Conservation (phyloP, 495 filamentous ascomycete species). For the Filosporella fistucella region DNA sequence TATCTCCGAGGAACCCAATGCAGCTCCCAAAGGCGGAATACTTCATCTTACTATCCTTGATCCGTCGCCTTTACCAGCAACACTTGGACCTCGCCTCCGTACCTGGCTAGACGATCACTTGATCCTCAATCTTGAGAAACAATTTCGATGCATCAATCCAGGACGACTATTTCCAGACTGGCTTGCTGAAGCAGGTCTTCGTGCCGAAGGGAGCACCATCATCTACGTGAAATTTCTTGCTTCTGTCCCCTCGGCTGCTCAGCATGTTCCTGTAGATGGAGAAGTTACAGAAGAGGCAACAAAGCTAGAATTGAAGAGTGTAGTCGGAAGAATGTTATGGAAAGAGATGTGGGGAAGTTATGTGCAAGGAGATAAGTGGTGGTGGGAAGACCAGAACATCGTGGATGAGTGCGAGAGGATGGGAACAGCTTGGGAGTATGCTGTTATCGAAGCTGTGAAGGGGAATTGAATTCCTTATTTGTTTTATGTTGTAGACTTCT, state of each 20-base stretch:
- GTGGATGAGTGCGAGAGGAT: constrained; percentile 39
- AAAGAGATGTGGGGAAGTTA: constrained; percentile 37
- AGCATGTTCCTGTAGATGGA: constrained; percentile 1
- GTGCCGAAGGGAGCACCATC: constrained; percentile 18
- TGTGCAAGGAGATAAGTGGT: constrained; percentile 39
- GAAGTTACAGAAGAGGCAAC: neutral
- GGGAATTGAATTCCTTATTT: constrained; percentile 3
- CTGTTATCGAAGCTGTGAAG: constrained; percentile 40
- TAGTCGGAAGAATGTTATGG: constrained; percentile 22
- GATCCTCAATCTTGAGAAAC: constrained; percentile 36
- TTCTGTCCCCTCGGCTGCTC: neutral
- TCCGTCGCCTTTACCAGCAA: constrained; percentile 34
- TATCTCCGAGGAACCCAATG: neutral
- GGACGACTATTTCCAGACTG: constrained; percentile 36
- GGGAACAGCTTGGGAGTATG: constrained; percentile 43
- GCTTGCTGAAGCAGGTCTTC: constrained; percentile 33
- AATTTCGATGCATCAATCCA: constrained; percentile 40
- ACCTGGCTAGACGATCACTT: constrained; percentile 45
- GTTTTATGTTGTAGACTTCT: no score
- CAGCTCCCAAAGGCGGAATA: constrained; percentile 21
- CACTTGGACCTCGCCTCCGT: constrained; percentile 38
- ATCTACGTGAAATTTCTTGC: constrained; percentile 12
- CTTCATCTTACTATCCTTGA: constrained; percentile 44
- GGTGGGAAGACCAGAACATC: constrained; percentile 45
- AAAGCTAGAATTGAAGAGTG: constrained; percentile 19